Evolutionary conservation across 1,284 basidiomycete genomes (phyloP).

Genomic region (Thecaphora thlaspeos): DNA sequence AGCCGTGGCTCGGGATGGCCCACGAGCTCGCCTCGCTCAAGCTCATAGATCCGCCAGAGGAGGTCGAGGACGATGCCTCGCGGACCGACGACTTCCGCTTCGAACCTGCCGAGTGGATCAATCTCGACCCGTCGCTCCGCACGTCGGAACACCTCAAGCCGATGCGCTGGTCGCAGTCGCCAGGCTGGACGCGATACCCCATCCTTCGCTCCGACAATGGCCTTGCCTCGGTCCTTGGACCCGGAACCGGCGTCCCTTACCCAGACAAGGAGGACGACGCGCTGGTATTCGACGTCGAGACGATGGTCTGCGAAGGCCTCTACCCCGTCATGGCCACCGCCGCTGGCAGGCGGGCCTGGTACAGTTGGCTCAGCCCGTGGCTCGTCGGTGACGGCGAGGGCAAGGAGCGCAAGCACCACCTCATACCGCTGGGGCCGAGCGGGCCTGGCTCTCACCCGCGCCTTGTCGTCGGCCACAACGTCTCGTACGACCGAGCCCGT

Average conservation of each 20-base stretch:
- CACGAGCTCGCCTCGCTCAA: constrained; percentile 65
- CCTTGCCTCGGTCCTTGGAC: constrained; percentile 24
- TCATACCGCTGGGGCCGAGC: constrained; percentile 68
- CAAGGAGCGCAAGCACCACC: constrained; percentile 65
- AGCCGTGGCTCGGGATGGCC: constrained; percentile 80
- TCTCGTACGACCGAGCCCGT: constrained; percentile 87
- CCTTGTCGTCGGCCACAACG: constrained; percentile 88
- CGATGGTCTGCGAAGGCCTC: constrained; percentile 76
- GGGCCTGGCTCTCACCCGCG: constrained; percentile 56
- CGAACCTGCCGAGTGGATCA: constrained; percentile 43
- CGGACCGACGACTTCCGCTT: constrained; percentile 21
- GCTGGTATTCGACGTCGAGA: constrained; percentile 91
- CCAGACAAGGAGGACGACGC: constrained; percentile 66
- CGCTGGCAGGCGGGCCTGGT: constrained; percentile 80
- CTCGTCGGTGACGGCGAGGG: constrained; percentile 68
- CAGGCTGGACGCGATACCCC: constrained; percentile 88
- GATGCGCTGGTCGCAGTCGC: constrained; percentile 70
- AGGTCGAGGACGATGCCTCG: constrained; percentile 6
- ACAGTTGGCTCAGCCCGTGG: constrained; percentile 94
- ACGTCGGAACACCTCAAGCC: constrained; percentile 57
- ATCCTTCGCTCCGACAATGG: constrained; percentile 60
- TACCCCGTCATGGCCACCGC: constrained; percentile 90
- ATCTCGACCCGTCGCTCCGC: constrained; percentile 37
- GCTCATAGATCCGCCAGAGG: constrained; percentile 66
- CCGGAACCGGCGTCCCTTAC: constrained; percentile 55